Evolutionary conservation across 2,329 filamentous ascomycete genomes (phyloP).

Genomic region (Alternaria ethzedia): DNA sequence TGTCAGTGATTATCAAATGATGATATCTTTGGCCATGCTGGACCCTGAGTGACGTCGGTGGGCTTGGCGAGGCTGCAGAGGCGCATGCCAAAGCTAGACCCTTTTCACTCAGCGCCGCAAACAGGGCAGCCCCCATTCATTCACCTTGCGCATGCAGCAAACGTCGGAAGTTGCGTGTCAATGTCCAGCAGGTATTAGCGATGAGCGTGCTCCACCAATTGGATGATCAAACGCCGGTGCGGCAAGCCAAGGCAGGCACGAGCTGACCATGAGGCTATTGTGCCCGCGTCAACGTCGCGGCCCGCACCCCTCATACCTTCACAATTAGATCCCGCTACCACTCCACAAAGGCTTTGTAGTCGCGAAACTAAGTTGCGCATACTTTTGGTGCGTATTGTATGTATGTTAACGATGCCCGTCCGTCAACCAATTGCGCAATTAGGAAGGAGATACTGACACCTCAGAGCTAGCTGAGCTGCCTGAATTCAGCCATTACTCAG

Average conservation of each 20-base stretch:
- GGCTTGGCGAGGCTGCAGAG: constrained; percentile 16
- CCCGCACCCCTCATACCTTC: constrained; percentile 16
- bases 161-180: constrained; percentile 7
- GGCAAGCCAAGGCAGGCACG: constrained; percentile 31
- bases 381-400: background rate
- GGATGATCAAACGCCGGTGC: constrained; percentile 27
- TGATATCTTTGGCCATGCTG: constrained; percentile 1
- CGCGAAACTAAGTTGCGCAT: background rate
- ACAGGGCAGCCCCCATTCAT: constrained; percentile 1
- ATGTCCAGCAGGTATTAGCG: constrained; percentile 1
- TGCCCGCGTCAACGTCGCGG: constrained; percentile 21
- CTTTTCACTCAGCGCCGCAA: background rate
- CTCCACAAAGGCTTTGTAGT: background rate
- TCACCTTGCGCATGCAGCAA: constrained; percentile 3
- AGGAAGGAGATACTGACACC: constrained; percentile 8
- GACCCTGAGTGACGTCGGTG: constrained; percentile 26
- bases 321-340: constrained; percentile 10
- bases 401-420: background rate
- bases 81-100: constrained; percentile 5
- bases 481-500: constrained; percentile 1
- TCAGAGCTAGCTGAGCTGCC: constrained; percentile 24
- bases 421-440: background rate
- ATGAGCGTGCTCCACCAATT: constrained; percentile 17
- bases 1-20: background rate
- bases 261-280: constrained; percentile 19